Evolutionary conservation across 2,329 filamentous ascomycete genomes (phyloP), one percentile per base, ranked within the genome.

Genomic region (Fusarium proliferatum): DNA sequence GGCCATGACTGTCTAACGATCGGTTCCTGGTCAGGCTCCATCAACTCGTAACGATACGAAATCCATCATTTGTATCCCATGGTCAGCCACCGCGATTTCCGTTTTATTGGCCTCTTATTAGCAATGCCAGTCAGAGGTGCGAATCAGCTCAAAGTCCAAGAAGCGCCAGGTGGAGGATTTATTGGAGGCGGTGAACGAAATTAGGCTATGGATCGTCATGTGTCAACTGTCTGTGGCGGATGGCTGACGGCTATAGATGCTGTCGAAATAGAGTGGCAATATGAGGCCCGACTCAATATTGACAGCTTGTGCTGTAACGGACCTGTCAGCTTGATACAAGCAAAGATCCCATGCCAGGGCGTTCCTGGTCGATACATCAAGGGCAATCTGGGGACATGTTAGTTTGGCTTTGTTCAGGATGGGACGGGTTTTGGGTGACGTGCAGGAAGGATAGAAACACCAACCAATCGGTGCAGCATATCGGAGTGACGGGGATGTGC

Each of bases 121-220:
- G 63, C 41, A 61, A 73, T 56, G 57, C 43, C 48, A 61, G 45
- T 57, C 9, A 57, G 62, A 74, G 48, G 60, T 69, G 68, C 56
- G 60, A 59, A 45, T 53, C 55, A 71, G 58, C 66, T 71, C 61
- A 48, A 46, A 53, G 55, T 51, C 51, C 23, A 57, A 52, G 56
- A 65, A 67, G 63, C 38, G 23, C 52, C 60, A 28, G 53, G 58
- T 60, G 64, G 61, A 72, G 57, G 62, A 46, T 61, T 53, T 45
- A 23, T 53, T 38, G 39, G 55, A 61, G 73, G 75, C 75, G 75
- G 75, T 77, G 75, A 77, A 75, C 62, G 49, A 62, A 65, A 65
- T 62, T 56, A 63, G 55, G 61, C 63, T 34, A 76, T 66, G 34
- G 63, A 76, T 70, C 59, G 67, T 73, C 73, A 61, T 61, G 62